These are phyloP conservation scores for Ammopiptanthus mongolicus DNA, from an alignment of 306 rosid species.

Conservation along the genomic window DNA sequence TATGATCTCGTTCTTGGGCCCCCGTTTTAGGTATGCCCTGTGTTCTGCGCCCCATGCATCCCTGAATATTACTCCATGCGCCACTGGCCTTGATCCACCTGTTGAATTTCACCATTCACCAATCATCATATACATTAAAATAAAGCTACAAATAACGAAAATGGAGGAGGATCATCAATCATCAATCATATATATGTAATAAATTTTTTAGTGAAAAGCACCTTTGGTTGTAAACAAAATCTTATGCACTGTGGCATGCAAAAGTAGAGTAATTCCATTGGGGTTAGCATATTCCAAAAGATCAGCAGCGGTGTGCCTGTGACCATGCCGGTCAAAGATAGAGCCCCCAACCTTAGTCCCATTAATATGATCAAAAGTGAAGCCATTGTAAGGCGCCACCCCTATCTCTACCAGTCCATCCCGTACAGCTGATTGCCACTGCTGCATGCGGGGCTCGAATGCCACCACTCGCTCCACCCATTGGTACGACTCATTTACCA, in stretches of 20 bases:
- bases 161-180: background rate
- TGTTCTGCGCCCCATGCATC: conserved; percentile 44
- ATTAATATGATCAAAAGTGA: conserved; percentile 64
- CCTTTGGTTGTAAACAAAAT: conserved; percentile 45
- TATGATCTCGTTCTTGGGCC: conserved; percentile 38
- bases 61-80: conserved; percentile 51
- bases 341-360: conserved; percentile 84
- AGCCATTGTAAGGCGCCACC: conserved; percentile 58
- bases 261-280: conserved; percentile 33
- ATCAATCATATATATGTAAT: too few species aligned
- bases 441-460: conserved; percentile 42
- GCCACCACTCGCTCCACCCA: conserved; percentile 80
- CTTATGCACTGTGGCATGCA: conserved; percentile 57
- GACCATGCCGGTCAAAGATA: conserved; percentile 51
- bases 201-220: background rate
- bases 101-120: background rate
- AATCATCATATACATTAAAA: background rate
- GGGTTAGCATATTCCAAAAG: conserved; percentile 57
- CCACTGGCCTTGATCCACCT: conserved; percentile 45
- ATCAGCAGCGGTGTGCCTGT: conserved; percentile 72
- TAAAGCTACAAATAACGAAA: background rate
- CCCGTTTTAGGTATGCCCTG: conserved; percentile 38
- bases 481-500: conserved; percentile 55
- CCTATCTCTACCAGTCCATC: conserved; percentile 54
- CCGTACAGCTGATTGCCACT: conserved; percentile 67